Evolutionary conservation across 2,329 filamentous ascomycete genomes (phyloP), one percentile per base, ranked within the genome.

Genomic region (Stromatinia cepivora): DNA sequence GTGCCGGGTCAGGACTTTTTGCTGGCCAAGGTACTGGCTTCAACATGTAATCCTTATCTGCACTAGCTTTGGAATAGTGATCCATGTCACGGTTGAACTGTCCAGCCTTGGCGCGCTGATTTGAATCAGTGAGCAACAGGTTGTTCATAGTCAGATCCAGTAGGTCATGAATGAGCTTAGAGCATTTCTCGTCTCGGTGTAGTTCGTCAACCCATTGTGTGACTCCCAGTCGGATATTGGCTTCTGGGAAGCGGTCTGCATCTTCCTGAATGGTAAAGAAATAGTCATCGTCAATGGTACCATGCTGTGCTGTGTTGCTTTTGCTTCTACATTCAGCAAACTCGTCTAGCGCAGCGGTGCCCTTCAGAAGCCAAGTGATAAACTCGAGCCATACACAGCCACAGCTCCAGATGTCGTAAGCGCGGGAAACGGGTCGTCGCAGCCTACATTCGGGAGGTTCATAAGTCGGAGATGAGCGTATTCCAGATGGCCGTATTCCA

Each of bases 371-470:
- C 78, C 79, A 81, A 0, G 79, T 80, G n/a, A 77, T 70, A 7
- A 79, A 77, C 65, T 81, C 80, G 1, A 81, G 70, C 36, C 76
- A 79, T 0, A 81, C 70, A 54, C 79, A 81, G 0, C 79, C 79
- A 5, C 81, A 72, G 39, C 76, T 78, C 74, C 78, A 80, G 0
- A 80, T 78, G 57, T 82, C 80, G 31, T 79, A 80, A 0, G 70
- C 71, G 7, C 80, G 77, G 25, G 77, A 81, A 1, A 81, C 77
- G 7, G 72, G 73, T 7, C 62, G 58, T 0, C 64, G 25, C 0
- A 80, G 25, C 7, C 77, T 76, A 39, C 77, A 76, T 31, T 82
- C 81, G 8, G 81, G 81, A 0, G 81, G 79, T n/a, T 76, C 76
- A 36, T 82, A 83, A 0, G 80, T 80, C 10, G 76, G 77, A 0